These are phyloP conservation scores for Plasmodium vinckei DNA, from an alignment of 169 alveolate genomes.

Conservation along the genomic window DNA sequence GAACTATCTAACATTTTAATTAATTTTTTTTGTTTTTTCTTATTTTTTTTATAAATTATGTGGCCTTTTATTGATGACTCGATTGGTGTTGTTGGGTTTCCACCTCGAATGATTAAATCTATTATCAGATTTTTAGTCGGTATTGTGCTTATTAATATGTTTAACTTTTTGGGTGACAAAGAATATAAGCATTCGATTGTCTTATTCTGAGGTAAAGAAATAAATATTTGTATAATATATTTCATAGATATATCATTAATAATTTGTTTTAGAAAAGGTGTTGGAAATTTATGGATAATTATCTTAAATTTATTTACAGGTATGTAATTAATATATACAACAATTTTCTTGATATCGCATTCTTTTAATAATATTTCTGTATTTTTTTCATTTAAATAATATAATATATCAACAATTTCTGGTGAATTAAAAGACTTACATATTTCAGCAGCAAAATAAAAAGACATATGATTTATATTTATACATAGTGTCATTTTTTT, in stretches of 20 bases:
- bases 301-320: conserved; percentile 31
- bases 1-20: conserved; percentile 20
- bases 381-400: conserved; percentile 20
- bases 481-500: conserved; percentile 31
- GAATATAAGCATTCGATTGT: conserved; percentile 11
- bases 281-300: conserved; percentile 27
- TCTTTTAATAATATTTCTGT: conserved; percentile 13
- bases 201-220: conserved; percentile 26
- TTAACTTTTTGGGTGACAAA: conserved; percentile 16
- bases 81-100: neutral
- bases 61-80: neutral
- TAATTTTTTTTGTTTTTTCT: neutral
- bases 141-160: neutral
- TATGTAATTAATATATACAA: conserved; percentile 47
- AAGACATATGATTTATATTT: conserved; percentile 1
- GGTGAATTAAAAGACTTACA: conserved; percentile 31
- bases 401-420: conserved; percentile 29
- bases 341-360: conserved; percentile 20
- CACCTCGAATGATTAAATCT: neutral
- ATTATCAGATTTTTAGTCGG: conserved; percentile 12
- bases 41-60: no score
- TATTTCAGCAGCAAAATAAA: conserved; percentile 18
- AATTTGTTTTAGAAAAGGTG: conserved; percentile 30
- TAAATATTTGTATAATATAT: conserved; percentile 21
- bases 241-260: conserved; percentile 70